These are phyloP conservation scores for Verbascum thapsus DNA, from an alignment of 257 asterid species.

Conservation along the genomic window DNA sequence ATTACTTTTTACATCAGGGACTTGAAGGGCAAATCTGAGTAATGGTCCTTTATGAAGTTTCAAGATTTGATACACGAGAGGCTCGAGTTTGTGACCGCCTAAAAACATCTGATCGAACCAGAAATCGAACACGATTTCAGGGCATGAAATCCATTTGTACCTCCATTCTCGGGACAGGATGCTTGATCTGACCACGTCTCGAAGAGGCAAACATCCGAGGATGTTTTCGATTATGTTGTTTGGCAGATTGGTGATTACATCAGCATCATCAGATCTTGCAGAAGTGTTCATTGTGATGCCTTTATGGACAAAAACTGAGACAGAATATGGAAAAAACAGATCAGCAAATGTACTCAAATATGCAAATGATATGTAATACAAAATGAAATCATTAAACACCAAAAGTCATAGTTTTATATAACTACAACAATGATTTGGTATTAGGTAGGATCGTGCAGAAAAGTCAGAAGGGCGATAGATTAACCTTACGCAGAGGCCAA, in stretches of 20 bases:
- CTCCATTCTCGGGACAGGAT: constrained; percentile 63
- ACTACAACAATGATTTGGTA: too few relatives aligned
- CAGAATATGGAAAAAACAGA: not conserved
- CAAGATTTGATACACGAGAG: constrained; percentile 46
- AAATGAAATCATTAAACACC: too few relatives aligned
- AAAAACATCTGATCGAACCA: constrained; percentile 54
- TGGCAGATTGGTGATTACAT: constrained; percentile 48
- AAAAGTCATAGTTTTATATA: too few relatives aligned
- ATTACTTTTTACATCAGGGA: constrained; percentile 46
- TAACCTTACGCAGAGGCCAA: too few relatives aligned
- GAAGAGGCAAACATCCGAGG: constrained; percentile 57
- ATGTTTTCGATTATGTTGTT: constrained; percentile 49
- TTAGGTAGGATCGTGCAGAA: too few relatives aligned
- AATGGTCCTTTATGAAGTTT: constrained; percentile 49
- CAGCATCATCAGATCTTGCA: constrained; percentile 35
- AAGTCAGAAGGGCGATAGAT: too few relatives aligned
- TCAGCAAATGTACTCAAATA: constrained; percentile 14
- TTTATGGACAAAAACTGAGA: constrained; percentile 25
- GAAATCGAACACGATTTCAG: constrained; percentile 51
- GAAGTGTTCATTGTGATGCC: constrained; percentile 35
- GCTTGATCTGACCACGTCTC: constrained; percentile 63
- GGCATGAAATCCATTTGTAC: constrained; percentile 52
- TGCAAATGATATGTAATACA: too few relatives aligned
- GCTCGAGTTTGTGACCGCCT: constrained; percentile 49
- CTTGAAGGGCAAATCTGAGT: constrained; percentile 47